phyloP scores from a whole-genome alignment of 1,284 basidiomycete species.

The Trichosporon sp. region DNA sequence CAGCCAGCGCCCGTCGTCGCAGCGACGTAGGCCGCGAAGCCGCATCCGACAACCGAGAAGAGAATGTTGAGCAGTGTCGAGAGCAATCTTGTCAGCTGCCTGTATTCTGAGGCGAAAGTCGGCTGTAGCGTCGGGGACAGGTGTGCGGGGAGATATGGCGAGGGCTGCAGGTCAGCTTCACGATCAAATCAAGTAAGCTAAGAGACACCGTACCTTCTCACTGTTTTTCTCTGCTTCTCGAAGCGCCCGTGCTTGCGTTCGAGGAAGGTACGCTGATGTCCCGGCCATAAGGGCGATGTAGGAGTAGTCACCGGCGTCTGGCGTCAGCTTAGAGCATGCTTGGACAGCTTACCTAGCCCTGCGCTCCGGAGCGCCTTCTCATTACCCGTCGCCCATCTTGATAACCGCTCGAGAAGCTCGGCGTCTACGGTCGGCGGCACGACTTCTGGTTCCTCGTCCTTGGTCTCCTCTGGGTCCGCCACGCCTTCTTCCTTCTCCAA shows the following conservation, averaged over 20 bases:
- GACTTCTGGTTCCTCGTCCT: neutral
- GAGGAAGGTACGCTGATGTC: slow-evolving; percentile 35
- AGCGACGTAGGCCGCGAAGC: slow-evolving; percentile 36
- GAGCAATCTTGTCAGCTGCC: slow-evolving; percentile 25
- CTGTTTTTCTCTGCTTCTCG: slow-evolving; percentile 4
- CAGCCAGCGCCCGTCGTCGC: slow-evolving; percentile 34
- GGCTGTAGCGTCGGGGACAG: slow-evolving; percentile 25
- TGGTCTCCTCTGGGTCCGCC: neutral
- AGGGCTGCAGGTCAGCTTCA: slow-evolving; percentile 19
- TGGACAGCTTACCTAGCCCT: neutral
- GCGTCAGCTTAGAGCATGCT: neutral
- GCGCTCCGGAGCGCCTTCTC: neutral
- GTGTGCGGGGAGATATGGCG: slow-evolving; percentile 37
- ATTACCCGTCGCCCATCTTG: neutral
- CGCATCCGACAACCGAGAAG: slow-evolving; percentile 39
- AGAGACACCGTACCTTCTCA: neutral
- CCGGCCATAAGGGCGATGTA: slow-evolving; percentile 36
- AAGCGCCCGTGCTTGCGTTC: slow-evolving; percentile 21
- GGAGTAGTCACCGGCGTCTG: slow-evolving; percentile 31
- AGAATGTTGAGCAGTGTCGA: slow-evolving; percentile 39
- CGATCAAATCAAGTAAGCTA: neutral
- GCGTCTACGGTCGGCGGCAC: neutral
- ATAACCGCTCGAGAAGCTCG: neutral
- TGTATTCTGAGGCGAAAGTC: slow-evolving; percentile 32
- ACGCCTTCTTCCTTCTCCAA: neutral